phyloP scores from a whole-genome alignment of 1,284 basidiomycete species.

The Ganoderma lingzhi region DNA sequence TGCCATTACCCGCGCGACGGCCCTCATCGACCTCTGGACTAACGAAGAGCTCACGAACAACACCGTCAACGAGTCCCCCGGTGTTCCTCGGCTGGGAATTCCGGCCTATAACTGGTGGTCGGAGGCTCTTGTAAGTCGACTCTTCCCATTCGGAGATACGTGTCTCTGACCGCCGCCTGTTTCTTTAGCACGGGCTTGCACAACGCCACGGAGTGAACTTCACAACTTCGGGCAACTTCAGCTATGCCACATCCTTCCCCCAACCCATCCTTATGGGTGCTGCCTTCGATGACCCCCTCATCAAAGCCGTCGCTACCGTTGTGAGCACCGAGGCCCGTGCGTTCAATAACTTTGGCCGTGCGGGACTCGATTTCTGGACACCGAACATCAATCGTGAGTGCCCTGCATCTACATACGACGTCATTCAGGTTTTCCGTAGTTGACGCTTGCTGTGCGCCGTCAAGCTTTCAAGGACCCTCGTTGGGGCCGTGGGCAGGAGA shows the following conservation, averaged over 20 bases:
- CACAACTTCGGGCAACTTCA: conserved; percentile 55
- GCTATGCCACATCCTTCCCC: conserved; percentile 65
- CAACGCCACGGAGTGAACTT: conserved; percentile 60
- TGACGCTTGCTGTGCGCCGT: not conserved
- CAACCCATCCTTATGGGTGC: conserved; percentile 46
- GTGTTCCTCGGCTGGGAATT: conserved; percentile 58
- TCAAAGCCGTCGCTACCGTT: conserved; percentile 54
- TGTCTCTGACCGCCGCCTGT: not conserved
- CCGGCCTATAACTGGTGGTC: conserved; percentile 65
- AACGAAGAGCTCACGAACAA: conserved; percentile 59
- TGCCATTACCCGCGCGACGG: conserved; percentile 54
- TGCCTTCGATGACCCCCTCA: conserved; percentile 56
- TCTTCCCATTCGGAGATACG: not conserved
- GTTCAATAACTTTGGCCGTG: conserved; percentile 59
- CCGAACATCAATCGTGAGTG: conserved; percentile 60
- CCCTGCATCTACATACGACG: not conserved
- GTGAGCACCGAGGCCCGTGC: conserved; percentile 65
- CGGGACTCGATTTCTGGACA: conserved; percentile 64
- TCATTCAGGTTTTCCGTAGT: not conserved
- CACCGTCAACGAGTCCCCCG: conserved; percentile 56
- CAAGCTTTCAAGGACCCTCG: conserved; percentile 63
- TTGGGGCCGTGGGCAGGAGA: conserved; percentile 61
- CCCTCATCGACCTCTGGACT: conserved; percentile 56
- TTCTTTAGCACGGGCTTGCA: conserved; percentile 57
- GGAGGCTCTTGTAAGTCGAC: conserved; percentile 52